Evolutionary conservation across 208 protist genomes (phyloP).

Genomic region (Endotrypanum monterogeii): DNA sequence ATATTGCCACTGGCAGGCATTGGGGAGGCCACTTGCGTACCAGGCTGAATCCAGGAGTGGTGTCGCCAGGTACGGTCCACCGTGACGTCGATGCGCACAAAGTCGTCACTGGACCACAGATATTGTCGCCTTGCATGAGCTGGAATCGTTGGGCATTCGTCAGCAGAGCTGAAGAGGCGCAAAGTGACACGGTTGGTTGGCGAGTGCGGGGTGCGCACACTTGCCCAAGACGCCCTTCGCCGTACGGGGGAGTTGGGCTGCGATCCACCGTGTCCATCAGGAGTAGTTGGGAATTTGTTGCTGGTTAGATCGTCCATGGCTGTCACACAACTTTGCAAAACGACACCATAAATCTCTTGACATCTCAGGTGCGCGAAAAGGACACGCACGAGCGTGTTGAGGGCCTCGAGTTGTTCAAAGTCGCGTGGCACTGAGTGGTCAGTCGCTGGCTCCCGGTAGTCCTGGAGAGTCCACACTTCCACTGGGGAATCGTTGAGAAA

Average conservation of each 20-base stretch:
- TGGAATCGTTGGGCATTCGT: slow-evolving; percentile 31
- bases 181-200: slow-evolving; percentile 24
- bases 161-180: slow-evolving; percentile 16
- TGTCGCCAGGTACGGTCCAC: slow-evolving; percentile 34
- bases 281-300: slow-evolving; percentile 1
- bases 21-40: slow-evolving; percentile 8
- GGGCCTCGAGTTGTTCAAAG: slow-evolving; percentile 41
- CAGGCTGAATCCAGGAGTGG: slow-evolving; percentile 11
- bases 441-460: slow-evolving; percentile 44
- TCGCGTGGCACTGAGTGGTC: slow-evolving; percentile 40
- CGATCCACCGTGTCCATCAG: neutral
- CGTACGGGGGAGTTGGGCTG: slow-evolving; percentile 14
- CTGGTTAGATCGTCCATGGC: slow-evolving; percentile 13
- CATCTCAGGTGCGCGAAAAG: slow-evolving; percentile 44
- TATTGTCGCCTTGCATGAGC: slow-evolving; percentile 10
- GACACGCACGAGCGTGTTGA: slow-evolving; percentile 46
- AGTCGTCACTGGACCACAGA: slow-evolving; percentile 37
- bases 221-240: slow-evolving; percentile 9
- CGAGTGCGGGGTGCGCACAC: slow-evolving; percentile 13
- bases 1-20: neutral
- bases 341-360: slow-evolving; percentile 40
- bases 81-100: slow-evolving; percentile 38
- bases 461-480: slow-evolving; percentile 51
- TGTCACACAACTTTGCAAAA: slow-evolving; percentile 36
- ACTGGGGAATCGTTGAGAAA: slow-evolving; percentile 34